Evolutionary conservation across 2,329 filamentous ascomycete genomes (phyloP), one percentile per base, ranked within the genome.

Genomic region (Meredithiella fracta): DNA sequence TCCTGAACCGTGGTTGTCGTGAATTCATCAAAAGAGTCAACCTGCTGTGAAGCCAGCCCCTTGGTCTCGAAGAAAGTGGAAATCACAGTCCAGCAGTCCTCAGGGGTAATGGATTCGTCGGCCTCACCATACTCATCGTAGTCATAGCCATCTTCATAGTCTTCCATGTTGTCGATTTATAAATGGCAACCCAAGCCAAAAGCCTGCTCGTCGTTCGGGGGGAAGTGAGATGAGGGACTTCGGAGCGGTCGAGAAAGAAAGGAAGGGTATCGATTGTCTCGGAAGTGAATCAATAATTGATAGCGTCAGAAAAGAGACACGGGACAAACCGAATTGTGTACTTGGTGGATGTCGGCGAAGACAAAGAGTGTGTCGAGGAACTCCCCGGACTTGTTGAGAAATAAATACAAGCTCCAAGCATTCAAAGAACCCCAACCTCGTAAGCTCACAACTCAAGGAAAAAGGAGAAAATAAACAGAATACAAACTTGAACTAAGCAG

Each of bases 31-130:
- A 95, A 98, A 0, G 94, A 98, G 68, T 97, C 91, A 60, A 97
- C 83, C 73, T 98, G 92, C 70, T 98, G 91, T 15, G 92, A 95
- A 22, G 95, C 92, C 31, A 98, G 78, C 64, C 92, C 91, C 71
- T 97, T 98, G 60, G 82, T 79, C 63, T 96, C 88, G 72, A 98
- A 98, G 74, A 96, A 97, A 8, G 92, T 86, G 57, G 86, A 89
- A 67, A 98, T 97, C 65, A 97, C 91, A 61, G 85, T 86, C 92
- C 94, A 98, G 74, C 89, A 96, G 71, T 98, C 94, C 73, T 97
- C 92, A 59, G 90, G 87, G 25, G 90, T 95, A 72, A 97, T 95
- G 63, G 74, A 74, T 59, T 76, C 72, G 60, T 82, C 79, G 37
- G 79, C 82, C 60, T 85, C 81, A 58, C 77, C 80, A 63, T 84